Base-by-base conservation (phyloP, 139 green algal species). In the Closterium sp. region DNA sequence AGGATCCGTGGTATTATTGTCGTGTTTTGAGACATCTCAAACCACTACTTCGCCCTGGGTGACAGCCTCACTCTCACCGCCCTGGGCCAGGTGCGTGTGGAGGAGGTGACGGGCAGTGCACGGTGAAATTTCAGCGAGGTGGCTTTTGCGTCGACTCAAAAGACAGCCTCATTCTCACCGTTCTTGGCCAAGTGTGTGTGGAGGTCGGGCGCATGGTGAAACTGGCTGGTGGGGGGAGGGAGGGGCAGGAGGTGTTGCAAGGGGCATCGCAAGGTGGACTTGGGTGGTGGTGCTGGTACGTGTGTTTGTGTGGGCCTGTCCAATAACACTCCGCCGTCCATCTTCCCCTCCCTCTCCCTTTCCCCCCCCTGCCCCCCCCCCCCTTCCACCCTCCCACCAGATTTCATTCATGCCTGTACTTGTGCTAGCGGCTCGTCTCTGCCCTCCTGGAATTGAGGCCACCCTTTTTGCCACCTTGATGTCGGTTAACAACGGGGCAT, bases 401-500 rank as follows among this genome's bases (percentile, higher is more conserved):
- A 5, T 93, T 4, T 96, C 96, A 23, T 99, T 98, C 94, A 98
- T 99, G 97, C 98, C 98, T 25, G 95, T 99, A 19, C 95, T 99
- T 33, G 98, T 99, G 38, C 95, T 99, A 6, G 98, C 98, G 8
- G 96, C 97, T 6, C 91, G 88, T n/a, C 90, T 94, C 12, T 96
- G 94, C 84, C 92, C 95, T 32, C 33, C 92, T 7, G 94, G 96
- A 1, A 97, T 99, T 25, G 98, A 99, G 94, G 98, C 98, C 16
- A 99, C 97, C 0, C 96, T 99, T 8, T 99, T 99, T 95, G 98
- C 98, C 9, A 97, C 97, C 1, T 95, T 99, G 31, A 99, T 99
- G 98, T 96, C 88, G 6, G 93, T 99, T 1, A 94, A 97, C 34
- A 99, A 99, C 92, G 96, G 95, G 36, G 97, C 96, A 34, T 81